A percentile compares a stretch with the other conserved stretches of the same genome.
Conservation (phyloP, 257 asterid genomes). For the Primulina tabacum region DNA sequence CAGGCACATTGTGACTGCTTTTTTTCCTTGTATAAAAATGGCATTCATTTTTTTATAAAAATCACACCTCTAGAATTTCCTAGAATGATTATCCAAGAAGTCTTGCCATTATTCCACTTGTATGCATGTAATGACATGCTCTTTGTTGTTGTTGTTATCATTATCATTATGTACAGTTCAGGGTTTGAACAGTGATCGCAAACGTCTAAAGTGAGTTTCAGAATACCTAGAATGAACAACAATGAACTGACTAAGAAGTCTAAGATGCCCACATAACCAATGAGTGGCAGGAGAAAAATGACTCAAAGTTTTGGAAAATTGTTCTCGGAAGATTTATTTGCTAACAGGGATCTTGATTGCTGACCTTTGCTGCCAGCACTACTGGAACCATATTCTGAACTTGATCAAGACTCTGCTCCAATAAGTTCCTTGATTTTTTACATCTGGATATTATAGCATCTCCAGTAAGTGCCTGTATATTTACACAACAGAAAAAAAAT, state of each 20-base stretch:
- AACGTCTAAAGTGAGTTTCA: background rate
- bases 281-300: background rate
- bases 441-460: slow-evolving; percentile 70
- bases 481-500: slow-evolving; percentile 14
- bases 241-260: background rate
- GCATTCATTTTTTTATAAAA: too few species aligned
- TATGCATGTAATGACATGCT: too few species aligned
- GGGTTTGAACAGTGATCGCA: background rate
- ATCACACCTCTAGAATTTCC: too few species aligned
- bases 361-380: slow-evolving; percentile 70
- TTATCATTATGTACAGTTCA: background rate
- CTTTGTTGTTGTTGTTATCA: too few species aligned
- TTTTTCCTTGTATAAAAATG: too few species aligned
- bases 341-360: slow-evolving; percentile 18
- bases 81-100: too few species aligned
- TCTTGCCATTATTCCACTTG: too few species aligned
- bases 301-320: background rate
- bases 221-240: background rate
- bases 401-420: slow-evolving; percentile 66
- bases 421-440: slow-evolving; percentile 49
- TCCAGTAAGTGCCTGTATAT: slow-evolving; percentile 80
- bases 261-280: background rate
- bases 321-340: background rate
- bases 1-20: background rate
- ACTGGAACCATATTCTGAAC: slow-evolving; percentile 74